Base-by-base conservation (phyloP, 768 basidiomycete genomes). In the Pisolithus albus region DNA sequence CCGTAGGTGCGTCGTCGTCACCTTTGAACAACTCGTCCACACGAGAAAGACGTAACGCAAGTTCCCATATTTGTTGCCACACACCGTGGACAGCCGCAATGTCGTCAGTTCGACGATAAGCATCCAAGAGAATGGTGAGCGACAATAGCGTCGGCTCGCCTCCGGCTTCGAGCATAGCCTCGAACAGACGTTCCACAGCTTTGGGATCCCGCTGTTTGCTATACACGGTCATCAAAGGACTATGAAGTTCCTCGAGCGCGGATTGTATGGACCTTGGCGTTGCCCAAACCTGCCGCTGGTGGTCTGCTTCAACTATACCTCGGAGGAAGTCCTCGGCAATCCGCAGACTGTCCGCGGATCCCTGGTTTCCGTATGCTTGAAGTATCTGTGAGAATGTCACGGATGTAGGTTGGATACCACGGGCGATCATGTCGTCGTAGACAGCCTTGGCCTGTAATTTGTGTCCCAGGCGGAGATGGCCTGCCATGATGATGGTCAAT, bases 401-500 rank as follows among this genome's bases (percentile, higher is more conserved):
- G 1, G 87, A 77, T 7, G 74, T 81, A 5, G 87, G 90, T 42
- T 78, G 61, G 19, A 96, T 76, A 1, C 82, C 82, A 1, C 81
- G 77, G 2, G 67, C 59, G 16, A 70, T 62, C 84, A 98, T 95
- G 46, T 86, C 79, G 21, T 84, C 77, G 60, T 88, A 86, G 5
- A 88, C 72, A 16, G 65, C 73, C 69, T 75, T 81, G 2, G 92
- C 92, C 42, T 70, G 70, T 5, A 61, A 56, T 47, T 70, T 73
- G 30, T 85, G 70, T 4, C 80, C 77, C 2, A 59, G 56, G 16
- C 80, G 79, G 49, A 95, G 70, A 64, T 82, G 86, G 0, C 83
- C 86, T 7, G 78, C 74, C 74, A 92, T 83, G 62, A 95, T 68
- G 61, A 86, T 82, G 23, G 88, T 88, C 54, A 89, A 73, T 41